These are phyloP conservation scores for Candida glucosophila DNA, from an alignment of 1,139 yeast genomes.

Conservation along the genomic window DNA sequence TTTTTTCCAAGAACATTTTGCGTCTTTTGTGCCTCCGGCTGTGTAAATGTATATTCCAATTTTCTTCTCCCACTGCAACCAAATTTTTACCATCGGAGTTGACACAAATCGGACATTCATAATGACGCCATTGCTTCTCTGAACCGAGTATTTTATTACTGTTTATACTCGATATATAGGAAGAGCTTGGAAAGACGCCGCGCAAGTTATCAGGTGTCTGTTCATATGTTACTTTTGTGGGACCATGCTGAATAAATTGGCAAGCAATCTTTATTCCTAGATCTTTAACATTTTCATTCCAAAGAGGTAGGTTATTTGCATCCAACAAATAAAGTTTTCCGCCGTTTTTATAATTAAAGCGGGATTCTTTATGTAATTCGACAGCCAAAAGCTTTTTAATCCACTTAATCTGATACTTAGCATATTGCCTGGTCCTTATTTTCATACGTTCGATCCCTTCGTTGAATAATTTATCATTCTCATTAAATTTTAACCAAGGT, in stretches of 20 bases:
- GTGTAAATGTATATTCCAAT: conserved; percentile 57
- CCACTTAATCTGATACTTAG: conserved; percentile 91
- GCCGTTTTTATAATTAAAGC: conserved; percentile 44
- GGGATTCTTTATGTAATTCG: conserved; percentile 45
- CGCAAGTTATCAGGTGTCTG: conserved; percentile 39
- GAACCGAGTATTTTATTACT: conserved; percentile 32
- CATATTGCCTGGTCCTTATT: conserved; percentile 75
- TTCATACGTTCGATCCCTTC: conserved; percentile 72
- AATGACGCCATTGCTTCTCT: conserved; percentile 58
- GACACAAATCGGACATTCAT: conserved; percentile 58
- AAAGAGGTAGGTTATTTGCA: conserved; percentile 59
- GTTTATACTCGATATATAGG: conserved; percentile 11
- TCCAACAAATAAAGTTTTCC: conserved; percentile 63
- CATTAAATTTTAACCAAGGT: conserved; percentile 52
- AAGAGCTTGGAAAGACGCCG: conserved; percentile 20
- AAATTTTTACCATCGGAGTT: conserved; percentile 47
- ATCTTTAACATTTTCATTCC: conserved; percentile 50
- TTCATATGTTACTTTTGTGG: conserved; percentile 13
- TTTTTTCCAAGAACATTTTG: conserved; percentile 10
- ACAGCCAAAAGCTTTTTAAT: conserved; percentile 63
- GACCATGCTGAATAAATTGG: conserved; percentile 22
- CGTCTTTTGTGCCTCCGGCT: conserved; percentile 53
- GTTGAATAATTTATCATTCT: conserved; percentile 18
- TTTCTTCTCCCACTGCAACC: conserved; percentile 66
- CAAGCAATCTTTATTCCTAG: conserved; percentile 48